These are phyloP conservation scores for Suhomyces tanzawaensis DNA, from an alignment of 805 yeast genomes.

Conservation along the genomic window DNA sequence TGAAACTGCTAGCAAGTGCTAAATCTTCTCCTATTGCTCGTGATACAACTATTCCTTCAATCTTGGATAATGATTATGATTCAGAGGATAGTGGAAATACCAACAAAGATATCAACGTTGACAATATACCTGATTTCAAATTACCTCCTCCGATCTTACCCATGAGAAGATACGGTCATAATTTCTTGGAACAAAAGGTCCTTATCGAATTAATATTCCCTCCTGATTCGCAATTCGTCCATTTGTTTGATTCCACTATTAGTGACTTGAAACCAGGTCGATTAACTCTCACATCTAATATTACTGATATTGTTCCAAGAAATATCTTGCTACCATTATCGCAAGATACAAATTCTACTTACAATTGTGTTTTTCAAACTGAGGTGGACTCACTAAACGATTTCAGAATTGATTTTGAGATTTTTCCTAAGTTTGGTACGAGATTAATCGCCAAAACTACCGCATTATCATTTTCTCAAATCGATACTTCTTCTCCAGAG, in stretches of 20 bases:
- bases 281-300: conserved; percentile 73
- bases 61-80: conserved; percentile 28
- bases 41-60: conserved; percentile 16
- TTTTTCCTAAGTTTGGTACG: conserved; percentile 94
- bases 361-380: conserved; percentile 75
- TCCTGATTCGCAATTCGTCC: conserved; percentile 44
- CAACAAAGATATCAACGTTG: conserved; percentile 42
- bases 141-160: conserved; percentile 97
- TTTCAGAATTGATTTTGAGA: conserved; percentile 79
- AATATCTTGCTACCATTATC: conserved; percentile 77
- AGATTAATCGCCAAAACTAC: conserved; percentile 86
- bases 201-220: conserved; percentile 75
- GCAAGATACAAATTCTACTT: conserved; percentile 49
- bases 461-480: conserved; percentile 55
- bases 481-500: conserved; percentile 40
- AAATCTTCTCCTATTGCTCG: neutral
- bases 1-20: too few relatives aligned
- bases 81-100: conserved; percentile 39
- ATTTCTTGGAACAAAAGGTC: conserved; percentile 86
- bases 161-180: conserved; percentile 90
- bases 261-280: conserved; percentile 66
- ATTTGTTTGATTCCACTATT: conserved; percentile 38
- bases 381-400: conserved; percentile 61
- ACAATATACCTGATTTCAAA: conserved; percentile 83
- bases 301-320: conserved; percentile 83